Base-by-base conservation (phyloP, 1,284 basidiomycete species). In the Vanrija sp. region DNA sequence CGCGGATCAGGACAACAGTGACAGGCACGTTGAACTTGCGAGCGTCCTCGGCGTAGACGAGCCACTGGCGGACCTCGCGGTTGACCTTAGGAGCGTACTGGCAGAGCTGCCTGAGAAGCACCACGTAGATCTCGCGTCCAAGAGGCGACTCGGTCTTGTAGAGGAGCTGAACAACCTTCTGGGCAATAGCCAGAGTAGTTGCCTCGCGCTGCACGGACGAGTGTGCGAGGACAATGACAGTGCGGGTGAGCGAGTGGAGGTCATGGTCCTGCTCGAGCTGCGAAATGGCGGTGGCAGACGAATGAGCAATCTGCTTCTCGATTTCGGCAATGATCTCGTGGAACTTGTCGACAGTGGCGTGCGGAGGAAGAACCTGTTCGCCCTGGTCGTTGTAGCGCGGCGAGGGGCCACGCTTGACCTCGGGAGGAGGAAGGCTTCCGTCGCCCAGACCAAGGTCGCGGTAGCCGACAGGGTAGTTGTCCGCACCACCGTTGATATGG, bases 1-100 rank as follows among this genome's bases (percentile, higher is more conserved):
- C 89, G 44, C 88, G 85, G 55, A 98, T 80, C 46, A 98, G 82
- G 1, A 91, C 88, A 28, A 91, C 84, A 0, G 93, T 98, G 61
- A 97, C 96, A 6, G 92, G 85, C 15, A 98, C 86, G 72, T 97
- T 97, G 80, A 91, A 91, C 78, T 98, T 98, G 68, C 93, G 89
- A 87, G 92, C 90, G 75, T 98, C 96, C 73, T 98, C 94, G 15
- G 95, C 91, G 71, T 94, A 97, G 48, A 98, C 80, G 50, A 99
- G 80, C 96, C 96, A 99, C 14, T 89, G 91, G 55, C 94, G 89
- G 9, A 95, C 96, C 78, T 99, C 96, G 77, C 92, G 92, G 19
- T 89, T 91, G 44, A 97, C 94, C 67, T 96, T 92, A 65, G 89
- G 85, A 61, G 91, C 95, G 26, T 86, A 80, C 61, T 87, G 85